Percentiles rank a stretch among this genome's conserved stretches.
Conservation (phyloP, 179 eudicot genomes). For the Nepenthes alata region DNA sequence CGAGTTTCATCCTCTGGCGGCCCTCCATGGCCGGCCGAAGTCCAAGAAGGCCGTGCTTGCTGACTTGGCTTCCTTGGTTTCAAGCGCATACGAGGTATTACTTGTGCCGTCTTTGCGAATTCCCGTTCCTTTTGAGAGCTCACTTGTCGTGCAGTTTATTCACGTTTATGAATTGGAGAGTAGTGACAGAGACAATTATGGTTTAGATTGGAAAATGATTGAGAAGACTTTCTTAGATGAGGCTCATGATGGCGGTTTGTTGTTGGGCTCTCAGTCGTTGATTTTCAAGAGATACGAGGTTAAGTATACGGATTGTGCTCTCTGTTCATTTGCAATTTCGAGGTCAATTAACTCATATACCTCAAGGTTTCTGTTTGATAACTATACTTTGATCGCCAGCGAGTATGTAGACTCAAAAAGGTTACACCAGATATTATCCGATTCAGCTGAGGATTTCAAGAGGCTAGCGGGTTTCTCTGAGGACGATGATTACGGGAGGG, state of each 20-base stretch:
- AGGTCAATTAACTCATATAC: slow-evolving; percentile 67
- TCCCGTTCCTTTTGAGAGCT: slow-evolving; percentile 66
- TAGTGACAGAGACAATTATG: slow-evolving; percentile 22
- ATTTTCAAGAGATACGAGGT: slow-evolving; percentile 61
- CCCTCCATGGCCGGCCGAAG: slow-evolving; percentile 55
- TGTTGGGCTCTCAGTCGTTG: slow-evolving; percentile 60
- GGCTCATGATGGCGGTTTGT: slow-evolving; percentile 44
- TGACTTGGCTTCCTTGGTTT: slow-evolving; percentile 67
- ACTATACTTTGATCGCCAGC: slow-evolving; percentile 83
- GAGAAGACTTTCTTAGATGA: slow-evolving; percentile 62
- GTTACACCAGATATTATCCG: slow-evolving; percentile 64
- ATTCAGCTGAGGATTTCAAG: slow-evolving; percentile 61
- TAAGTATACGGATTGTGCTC: slow-evolving; percentile 44
- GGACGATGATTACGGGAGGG: slow-evolving; percentile 63
- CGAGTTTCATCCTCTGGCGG: slow-evolving; percentile 66
- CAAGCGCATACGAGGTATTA: slow-evolving; percentile 78
- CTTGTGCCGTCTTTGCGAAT: slow-evolving; percentile 79
- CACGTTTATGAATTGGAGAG: slow-evolving; percentile 40
- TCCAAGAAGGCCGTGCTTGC: slow-evolving; percentile 58
- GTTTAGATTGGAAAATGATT: slow-evolving; percentile 58
- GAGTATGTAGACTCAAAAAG: slow-evolving; percentile 90
- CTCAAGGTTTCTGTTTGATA: slow-evolving; percentile 86
- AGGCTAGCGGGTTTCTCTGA: slow-evolving; percentile 56
- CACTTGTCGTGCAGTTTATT: slow-evolving; percentile 58
- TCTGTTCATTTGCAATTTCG: slow-evolving; percentile 71